Base-by-base conservation (phyloP, 2,329 filamentous ascomycete genomes). In the Diplodia sapinea region DNA sequence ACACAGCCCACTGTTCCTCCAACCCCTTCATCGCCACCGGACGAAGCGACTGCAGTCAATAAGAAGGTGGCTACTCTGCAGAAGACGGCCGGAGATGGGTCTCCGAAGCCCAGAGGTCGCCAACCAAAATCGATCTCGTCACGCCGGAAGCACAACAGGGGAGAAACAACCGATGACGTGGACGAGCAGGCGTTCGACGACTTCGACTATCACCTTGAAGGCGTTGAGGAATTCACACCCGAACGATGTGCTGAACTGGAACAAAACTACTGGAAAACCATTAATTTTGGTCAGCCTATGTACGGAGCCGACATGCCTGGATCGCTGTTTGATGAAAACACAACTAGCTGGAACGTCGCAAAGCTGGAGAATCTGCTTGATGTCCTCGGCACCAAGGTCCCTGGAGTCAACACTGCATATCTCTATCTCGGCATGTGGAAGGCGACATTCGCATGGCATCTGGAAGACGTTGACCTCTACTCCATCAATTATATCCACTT, bases 401-500 rank as follows among this genome's bases (percentile, higher is more conserved):
- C 95, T 3, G 95, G 95, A 72, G 96, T 99, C 75, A 99, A 99
- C 75, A 99, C 94, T 1, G 94, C 95, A 1, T 99, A 99, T 76
- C 87, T 99, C 1, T 99, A 99, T 76, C 85, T 99, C 69, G 95
- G 95, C 52, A 99, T 99, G 95, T 99, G 95, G 95, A 98, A 98
- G 79, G 94, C 95, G 13, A 98, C 95, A 0, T 99, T 99, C 78
- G 95, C 95, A 9, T 99, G 95, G 95, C 95, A 99, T 85, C 82
- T 99, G 65, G 95, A 99, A 78, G 95, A 99, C 77, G 94, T 99
- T 51, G 95, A 99, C 81, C 87, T 99, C 4, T 99, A 99, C 87
- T 98, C 94, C 78, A 99, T 99, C 85, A 99, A 99, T 82, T 99
- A 97, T 78, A 93, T 99, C 69, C 95, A 99, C 76, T 99, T 99